Evolutionary conservation across 768 basidiomycete genomes (phyloP).

Genomic region (Piloderma croceum): DNA sequence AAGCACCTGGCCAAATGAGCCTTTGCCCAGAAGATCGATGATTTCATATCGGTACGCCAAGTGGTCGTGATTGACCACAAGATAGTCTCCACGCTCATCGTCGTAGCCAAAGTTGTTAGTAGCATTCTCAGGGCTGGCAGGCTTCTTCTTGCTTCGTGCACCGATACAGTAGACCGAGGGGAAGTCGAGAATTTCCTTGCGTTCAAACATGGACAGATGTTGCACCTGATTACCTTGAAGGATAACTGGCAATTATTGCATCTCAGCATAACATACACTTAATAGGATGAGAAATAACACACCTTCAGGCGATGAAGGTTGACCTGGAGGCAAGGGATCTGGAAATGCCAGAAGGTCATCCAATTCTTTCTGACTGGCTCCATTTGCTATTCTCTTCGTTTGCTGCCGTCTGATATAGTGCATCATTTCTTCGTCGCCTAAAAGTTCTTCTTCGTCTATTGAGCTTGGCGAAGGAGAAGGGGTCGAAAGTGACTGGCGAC

Average conservation of each 20-base stretch:
- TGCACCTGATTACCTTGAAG: conserved; percentile 62
- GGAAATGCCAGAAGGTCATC: conserved; percentile 90
- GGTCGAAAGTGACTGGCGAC: conserved; percentile 72
- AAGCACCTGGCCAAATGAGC: conserved; percentile 96
- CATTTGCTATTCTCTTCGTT: conserved; percentile 77
- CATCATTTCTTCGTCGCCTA: conserved; percentile 96
- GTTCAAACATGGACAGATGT: conserved; percentile 81
- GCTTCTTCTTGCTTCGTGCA: conserved; percentile 76
- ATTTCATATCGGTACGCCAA: conserved; percentile 96
- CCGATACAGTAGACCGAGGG: conserved; percentile 80
- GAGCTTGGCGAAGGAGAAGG: conserved; percentile 78
- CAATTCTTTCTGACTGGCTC: conserved; percentile 80
- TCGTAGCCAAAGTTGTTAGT: conserved; percentile 94
- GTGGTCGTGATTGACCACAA: conserved; percentile 85
- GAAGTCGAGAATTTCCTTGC: conserved; percentile 87
- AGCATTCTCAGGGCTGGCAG: conserved; percentile 62
- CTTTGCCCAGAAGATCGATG: conserved; percentile 89
- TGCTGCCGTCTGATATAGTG: conserved; percentile 89
- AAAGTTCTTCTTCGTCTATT: conserved; percentile 78
- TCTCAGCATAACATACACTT: conserved; percentile 3
- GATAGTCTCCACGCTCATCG: conserved; percentile 96
- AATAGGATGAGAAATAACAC: conserved; percentile 23
- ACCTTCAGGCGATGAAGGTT: conserved; percentile 68
- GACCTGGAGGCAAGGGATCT: conserved; percentile 72
- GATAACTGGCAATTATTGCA: conserved; percentile 40